Percentiles rank a stretch among this genome's conserved stretches.
Evolutionary conservation across 169 alveolate genomes (phyloP).

Genomic region (Sarcocystis neurona): DNA sequence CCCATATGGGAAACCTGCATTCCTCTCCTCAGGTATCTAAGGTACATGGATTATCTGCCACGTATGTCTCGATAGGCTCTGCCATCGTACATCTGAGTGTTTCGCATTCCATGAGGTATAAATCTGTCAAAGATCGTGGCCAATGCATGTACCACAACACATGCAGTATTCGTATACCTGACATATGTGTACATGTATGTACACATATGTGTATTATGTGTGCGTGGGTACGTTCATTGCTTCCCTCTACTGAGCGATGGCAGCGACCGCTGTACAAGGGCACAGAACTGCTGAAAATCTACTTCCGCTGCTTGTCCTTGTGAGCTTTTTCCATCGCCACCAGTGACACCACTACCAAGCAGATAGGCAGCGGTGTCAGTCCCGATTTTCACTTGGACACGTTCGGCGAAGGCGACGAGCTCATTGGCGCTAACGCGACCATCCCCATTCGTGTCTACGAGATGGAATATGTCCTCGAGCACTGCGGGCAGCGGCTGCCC

Average conservation of each 20-base stretch:
- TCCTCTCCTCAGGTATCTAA: no score
- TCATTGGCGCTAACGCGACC: not conserved
- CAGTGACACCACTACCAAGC: not conserved
- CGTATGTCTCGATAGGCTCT: not conserved
- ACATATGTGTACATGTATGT: not conserved
- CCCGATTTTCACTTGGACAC: not conserved
- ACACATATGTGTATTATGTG: not conserved
- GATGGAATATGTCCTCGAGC: not conserved
- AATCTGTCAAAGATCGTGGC: not conserved
- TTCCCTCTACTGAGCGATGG: not conserved
- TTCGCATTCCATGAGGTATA: not conserved
- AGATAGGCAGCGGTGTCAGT: not conserved
- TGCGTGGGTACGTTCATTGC: not conserved
- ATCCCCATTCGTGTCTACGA: constrained; percentile 4
- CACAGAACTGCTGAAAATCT: constrained; percentile 4
- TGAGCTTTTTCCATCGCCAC: no score
- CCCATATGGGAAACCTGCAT: no score
- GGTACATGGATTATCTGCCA: no score
- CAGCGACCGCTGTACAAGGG: constrained; percentile 12
- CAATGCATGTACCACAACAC: not conserved
- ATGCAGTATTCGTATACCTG: not conserved
- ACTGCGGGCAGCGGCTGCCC: constrained; percentile 1
- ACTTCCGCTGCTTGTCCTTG: not conserved
- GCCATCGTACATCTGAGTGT: not conserved
- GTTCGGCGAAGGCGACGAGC: not conserved